Percentiles rank a stretch among this genome's conserved stretches.
Conservation (phyloP, 2,329 filamentous ascomycete genomes). For the Alternaria dauci region DNA sequence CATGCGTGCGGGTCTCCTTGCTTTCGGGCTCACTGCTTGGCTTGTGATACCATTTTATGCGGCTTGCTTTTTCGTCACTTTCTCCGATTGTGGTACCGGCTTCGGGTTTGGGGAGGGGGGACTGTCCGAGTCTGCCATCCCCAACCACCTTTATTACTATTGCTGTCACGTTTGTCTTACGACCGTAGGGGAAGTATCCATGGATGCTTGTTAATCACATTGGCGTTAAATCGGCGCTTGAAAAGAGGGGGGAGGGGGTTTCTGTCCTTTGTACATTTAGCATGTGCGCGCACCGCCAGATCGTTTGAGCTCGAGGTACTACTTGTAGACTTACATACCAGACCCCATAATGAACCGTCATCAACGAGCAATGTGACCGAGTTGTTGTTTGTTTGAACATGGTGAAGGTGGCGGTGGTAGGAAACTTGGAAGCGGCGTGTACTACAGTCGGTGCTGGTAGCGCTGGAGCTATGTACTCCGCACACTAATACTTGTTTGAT, state of each 20-base stretch:
- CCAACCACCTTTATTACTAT: not conserved
- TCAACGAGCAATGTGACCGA: not conserved
- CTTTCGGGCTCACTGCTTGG: not conserved
- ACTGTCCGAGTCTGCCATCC: not conserved
- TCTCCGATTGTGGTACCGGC: not conserved
- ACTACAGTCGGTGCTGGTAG: not conserved
- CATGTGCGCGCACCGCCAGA: not conserved
- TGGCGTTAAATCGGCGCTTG: not conserved
- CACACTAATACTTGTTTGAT: not conserved
- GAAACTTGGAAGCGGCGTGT: not conserved
- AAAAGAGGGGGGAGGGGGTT: not conserved
- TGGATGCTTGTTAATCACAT: not conserved
- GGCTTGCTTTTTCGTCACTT: not conserved
- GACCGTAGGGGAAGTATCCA: not conserved
- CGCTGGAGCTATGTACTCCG: conserved; percentile 1
- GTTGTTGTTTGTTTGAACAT: not conserved
- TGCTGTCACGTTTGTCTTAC: not conserved
- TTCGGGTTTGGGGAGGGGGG: not conserved
- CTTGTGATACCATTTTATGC: conserved; percentile 4
- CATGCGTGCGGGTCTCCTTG: not conserved
- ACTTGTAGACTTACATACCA: not conserved
- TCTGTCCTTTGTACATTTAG: not conserved
- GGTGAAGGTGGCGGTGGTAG: not conserved
- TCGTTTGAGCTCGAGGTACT: not conserved
- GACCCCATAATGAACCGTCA: not conserved